Conservation (phyloP, 257 asterid species). For the Cynanchum wilfordii region DNA sequence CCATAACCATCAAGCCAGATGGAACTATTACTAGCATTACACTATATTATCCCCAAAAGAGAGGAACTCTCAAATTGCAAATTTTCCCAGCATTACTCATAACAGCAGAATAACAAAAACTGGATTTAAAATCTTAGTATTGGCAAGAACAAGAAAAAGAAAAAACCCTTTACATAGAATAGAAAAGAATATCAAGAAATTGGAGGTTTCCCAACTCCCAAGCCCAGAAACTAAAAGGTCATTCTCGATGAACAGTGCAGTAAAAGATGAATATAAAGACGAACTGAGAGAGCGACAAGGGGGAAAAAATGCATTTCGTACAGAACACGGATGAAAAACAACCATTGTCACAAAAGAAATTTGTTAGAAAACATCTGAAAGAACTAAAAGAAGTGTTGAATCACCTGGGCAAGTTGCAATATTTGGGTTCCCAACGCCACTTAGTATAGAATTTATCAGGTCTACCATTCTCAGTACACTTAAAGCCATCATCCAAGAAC, state of each 20-base stretch:
- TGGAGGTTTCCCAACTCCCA: background rate
- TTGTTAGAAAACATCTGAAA: background rate
- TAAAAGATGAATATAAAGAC: too few relatives aligned
- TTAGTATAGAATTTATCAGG: conserved; percentile 89
- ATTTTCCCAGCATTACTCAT: background rate
- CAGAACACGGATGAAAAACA: background rate
- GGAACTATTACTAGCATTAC: background rate
- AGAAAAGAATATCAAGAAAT: background rate
- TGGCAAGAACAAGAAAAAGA: background rate
- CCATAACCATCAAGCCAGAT: background rate
- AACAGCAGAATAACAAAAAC: background rate
- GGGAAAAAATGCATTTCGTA: background rate
- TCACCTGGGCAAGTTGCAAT: conserved; percentile 90
- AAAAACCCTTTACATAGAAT: background rate
- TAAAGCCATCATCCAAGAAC: conserved; percentile 80
- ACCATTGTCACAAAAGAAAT: background rate
- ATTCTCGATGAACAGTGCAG: conserved; percentile 2
- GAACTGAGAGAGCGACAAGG: background rate
- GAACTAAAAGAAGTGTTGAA: background rate
- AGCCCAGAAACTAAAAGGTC: conserved; percentile 18
- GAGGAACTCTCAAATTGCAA: background rate
- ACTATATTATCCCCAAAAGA: background rate
- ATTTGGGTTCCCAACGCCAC: conserved; percentile 97
- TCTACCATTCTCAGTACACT: conserved; percentile 88
- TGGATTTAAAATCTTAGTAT: background rate